phyloP scores from a whole-genome alignment of 2,329 filamentous ascomycete genomes.

The Aspergillus floridensis region DNA sequence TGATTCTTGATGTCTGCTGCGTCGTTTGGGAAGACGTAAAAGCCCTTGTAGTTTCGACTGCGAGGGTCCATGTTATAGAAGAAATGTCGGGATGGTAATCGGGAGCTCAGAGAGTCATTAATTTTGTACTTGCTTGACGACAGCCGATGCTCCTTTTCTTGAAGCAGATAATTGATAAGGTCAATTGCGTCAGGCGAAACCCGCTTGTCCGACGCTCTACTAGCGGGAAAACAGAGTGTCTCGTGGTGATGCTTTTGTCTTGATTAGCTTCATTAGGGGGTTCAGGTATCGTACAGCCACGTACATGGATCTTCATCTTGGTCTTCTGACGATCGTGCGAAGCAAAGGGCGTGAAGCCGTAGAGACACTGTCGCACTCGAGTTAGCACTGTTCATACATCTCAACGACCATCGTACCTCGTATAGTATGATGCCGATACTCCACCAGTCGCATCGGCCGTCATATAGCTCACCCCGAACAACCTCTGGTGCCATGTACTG shows the following conservation, averaged over 20 bases:
- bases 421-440: conserved; percentile 92
- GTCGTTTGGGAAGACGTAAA: conserved; percentile 78
- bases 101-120: conserved; percentile 54
- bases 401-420: conserved; percentile 52
- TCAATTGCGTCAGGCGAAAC: conserved; percentile 73
- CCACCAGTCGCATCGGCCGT: conserved; percentile 95
- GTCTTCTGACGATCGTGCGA: conserved; percentile 77
- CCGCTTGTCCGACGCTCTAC: conserved; percentile 50
- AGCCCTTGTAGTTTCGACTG: conserved; percentile 46
- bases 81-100: conserved; percentile 29
- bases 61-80: conserved; percentile 30
- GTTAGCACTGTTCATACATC: conserved; percentile 6
- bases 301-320: conserved; percentile 77
- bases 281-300: conserved; percentile 26
- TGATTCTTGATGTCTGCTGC: conserved; percentile 87
- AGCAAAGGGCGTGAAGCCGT: conserved; percentile 86
- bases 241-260: conserved; percentile 63
- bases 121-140: conserved; percentile 72
- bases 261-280: neutral
- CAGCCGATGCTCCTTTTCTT: conserved; percentile 71
- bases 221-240: conserved; percentile 67
- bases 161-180: conserved; percentile 69
- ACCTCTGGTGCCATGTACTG: conserved; percentile 99
- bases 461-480: conserved; percentile 75
- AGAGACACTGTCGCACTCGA: conserved; percentile 63